phyloP scores from a whole-genome alignment of 1,139 yeast species.

The Yamadazyma membranifaciens region DNA sequence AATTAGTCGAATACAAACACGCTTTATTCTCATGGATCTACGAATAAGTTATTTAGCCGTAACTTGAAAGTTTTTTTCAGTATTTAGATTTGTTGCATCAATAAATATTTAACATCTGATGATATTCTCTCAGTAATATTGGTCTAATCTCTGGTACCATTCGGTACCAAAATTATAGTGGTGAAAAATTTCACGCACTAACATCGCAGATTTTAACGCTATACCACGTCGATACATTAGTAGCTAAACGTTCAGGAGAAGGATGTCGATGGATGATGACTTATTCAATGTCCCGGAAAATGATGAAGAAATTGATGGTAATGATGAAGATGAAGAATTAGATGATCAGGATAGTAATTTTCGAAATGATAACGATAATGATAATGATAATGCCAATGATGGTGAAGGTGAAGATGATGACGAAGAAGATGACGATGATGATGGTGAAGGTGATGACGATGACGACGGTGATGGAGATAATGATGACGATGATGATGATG shows the following conservation, averaged over 20 bases:
- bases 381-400: constrained; percentile 17
- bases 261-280: constrained; percentile 19
- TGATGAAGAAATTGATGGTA: constrained; percentile 23
- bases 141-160: too few species aligned
- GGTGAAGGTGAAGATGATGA: constrained; percentile 19
- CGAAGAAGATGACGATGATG: constrained; percentile 20
- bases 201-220: too few species aligned
- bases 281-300: constrained; percentile 21
- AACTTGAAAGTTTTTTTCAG: too few species aligned
- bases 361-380: constrained; percentile 16
- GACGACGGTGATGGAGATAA: constrained; percentile 23
- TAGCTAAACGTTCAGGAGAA: too few species aligned
- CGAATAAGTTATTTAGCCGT: constrained; percentile 53
- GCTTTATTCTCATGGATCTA: constrained; percentile 86
- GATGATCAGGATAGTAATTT: constrained; percentile 19
- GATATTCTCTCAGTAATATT: too few species aligned
- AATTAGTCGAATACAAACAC: constrained; percentile 89
- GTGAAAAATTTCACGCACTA: too few species aligned
- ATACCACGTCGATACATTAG: too few species aligned
- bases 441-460: constrained; percentile 16
- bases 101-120: not conserved
- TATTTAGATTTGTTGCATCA: too few species aligned
- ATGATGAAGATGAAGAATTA: constrained; percentile 14
- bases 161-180: too few species aligned
- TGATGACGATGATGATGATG: constrained; percentile 26